Conservation (phyloP, 2,329 filamentous ascomycete species). For the Aspergillus viridinutans region DNA sequence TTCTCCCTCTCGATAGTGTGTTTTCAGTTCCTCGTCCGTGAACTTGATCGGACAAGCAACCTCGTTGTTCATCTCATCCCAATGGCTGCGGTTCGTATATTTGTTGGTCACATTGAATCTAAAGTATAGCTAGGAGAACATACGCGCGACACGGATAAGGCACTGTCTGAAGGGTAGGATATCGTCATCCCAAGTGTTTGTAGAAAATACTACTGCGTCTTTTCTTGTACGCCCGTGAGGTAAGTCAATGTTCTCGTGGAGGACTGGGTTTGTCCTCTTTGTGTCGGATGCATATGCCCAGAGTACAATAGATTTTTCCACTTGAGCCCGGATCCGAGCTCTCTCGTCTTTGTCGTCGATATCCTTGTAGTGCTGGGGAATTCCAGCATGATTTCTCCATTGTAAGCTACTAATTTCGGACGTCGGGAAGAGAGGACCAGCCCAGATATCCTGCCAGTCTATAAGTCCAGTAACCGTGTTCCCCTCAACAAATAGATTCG, state of each 20-base stretch:
- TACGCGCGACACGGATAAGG: too few species aligned
- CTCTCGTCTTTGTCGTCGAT: slow-evolving; percentile 12
- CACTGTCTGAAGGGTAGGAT: slow-evolving; percentile 16
- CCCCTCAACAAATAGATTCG: slow-evolving; percentile 38
- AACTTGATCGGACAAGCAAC: too few species aligned
- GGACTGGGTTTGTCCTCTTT: slow-evolving; percentile 8
- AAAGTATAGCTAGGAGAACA: too few species aligned
- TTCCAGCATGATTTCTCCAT: slow-evolving; percentile 21
- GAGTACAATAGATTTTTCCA: slow-evolving; percentile 19
- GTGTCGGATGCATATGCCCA: slow-evolving; percentile 20
- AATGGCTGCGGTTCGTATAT: too few species aligned
- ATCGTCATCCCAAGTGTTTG: slow-evolving; percentile 23
- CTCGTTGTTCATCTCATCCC: too few species aligned
- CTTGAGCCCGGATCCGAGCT: slow-evolving; percentile 10
- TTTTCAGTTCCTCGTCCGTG: too few species aligned
- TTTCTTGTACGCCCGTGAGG: slow-evolving; percentile 16
- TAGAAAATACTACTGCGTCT: slow-evolving; percentile 14
- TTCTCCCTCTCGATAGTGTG: too few species aligned
- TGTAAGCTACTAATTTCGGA: slow-evolving; percentile 22
- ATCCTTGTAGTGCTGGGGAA: slow-evolving; percentile 20
- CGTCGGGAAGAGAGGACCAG: slow-evolving; percentile 21
- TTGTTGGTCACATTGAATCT: too few species aligned
- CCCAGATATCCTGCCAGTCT: slow-evolving; percentile 40
- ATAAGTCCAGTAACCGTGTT: slow-evolving; percentile 37
- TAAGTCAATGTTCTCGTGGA: slow-evolving; percentile 14